A percentile compares a stretch with the other conserved stretches of the same genome.
Evolutionary conservation across 1,284 basidiomycete genomes (phyloP).

Genomic region (Trichosporon sp.): DNA sequence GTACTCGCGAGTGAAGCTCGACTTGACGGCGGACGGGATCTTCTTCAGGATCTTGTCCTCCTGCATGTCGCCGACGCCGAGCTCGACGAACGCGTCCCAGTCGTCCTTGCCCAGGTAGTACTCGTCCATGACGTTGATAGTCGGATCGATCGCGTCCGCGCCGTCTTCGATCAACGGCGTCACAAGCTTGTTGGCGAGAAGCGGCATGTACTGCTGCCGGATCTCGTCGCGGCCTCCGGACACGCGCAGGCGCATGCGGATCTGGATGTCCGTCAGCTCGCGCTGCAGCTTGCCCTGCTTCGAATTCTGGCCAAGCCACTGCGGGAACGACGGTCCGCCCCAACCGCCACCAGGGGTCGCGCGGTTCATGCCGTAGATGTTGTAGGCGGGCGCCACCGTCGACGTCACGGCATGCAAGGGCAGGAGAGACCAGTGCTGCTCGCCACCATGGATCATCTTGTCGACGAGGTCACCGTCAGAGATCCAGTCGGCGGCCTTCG

Average conservation of each 20-base stretch:
- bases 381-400: constrained; percentile 76
- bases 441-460: constrained; percentile 88
- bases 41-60: constrained; percentile 74
- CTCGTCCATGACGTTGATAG: constrained; percentile 86
- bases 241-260: constrained; percentile 87
- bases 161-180: constrained; percentile 64
- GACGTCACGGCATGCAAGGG: constrained; percentile 89
- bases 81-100: constrained; percentile 90
- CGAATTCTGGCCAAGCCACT: constrained; percentile 98
- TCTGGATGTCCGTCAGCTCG: constrained; percentile 83
- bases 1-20: constrained; percentile 82
- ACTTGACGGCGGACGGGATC: constrained; percentile 75
- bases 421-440: constrained; percentile 95
- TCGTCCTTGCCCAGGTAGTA: constrained; percentile 92
- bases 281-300: constrained; percentile 78
- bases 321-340: constrained; percentile 69
- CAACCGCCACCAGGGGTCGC: constrained; percentile 53
- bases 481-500: constrained; percentile 80
- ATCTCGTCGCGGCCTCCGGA: constrained; percentile 86
- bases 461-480: constrained; percentile 96
- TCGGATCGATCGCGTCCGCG: constrained; percentile 70
- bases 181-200: constrained; percentile 73
- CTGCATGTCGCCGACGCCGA: constrained; percentile 76
- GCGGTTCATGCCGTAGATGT: constrained; percentile 62
- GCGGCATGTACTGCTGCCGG: constrained; percentile 82